Percentiles rank a stretch among this genome's conserved stretches.
Evolutionary conservation across 129 eudicot species (phyloP).

Genomic region (Logfia minima): DNA sequence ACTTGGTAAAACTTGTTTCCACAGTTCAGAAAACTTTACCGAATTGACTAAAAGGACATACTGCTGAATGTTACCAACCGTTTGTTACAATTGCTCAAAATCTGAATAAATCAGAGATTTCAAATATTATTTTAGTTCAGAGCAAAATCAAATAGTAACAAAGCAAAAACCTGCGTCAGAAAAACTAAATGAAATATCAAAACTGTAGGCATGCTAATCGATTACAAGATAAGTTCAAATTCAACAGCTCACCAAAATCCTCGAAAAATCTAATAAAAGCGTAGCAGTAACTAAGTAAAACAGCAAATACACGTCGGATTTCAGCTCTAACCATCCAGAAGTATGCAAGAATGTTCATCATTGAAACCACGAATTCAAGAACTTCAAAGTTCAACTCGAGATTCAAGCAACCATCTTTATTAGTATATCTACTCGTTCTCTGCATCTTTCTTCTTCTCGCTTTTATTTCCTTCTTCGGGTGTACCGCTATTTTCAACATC

Average conservation of each 20-base stretch:
- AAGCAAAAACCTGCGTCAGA: not conserved
- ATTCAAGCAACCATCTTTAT: slow-evolving; percentile 14
- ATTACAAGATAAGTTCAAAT: slow-evolving; percentile 16
- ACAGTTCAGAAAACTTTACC: too few relatives aligned
- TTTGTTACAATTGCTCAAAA: too few relatives aligned
- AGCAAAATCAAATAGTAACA: not conserved
- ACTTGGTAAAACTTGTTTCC: too few relatives aligned
- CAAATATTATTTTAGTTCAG: too few relatives aligned
- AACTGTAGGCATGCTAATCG: slow-evolving; percentile 15
- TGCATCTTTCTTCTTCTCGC: slow-evolving; percentile 57
- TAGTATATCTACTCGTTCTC: slow-evolving; percentile 42
- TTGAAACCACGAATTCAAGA: slow-evolving; percentile 6
- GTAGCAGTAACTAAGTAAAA: slow-evolving; percentile 20
- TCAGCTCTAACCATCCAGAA: slow-evolving; percentile 13
- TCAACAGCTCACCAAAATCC: slow-evolving; percentile 26
- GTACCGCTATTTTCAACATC: slow-evolving; percentile 46
- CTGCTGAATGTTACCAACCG: too few relatives aligned
- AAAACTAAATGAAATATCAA: slow-evolving; percentile 23
- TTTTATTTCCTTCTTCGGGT: slow-evolving; percentile 40
- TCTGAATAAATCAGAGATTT: too few relatives aligned
- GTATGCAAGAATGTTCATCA: slow-evolving; percentile 5
- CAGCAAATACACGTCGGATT: slow-evolving; percentile 18
- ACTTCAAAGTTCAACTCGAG: slow-evolving; percentile 8
- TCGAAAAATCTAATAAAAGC: slow-evolving; percentile 18
- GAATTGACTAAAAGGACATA: too few relatives aligned